phyloP scores from a whole-genome alignment of 139 green algal species.

The Coelastrella sp. region DNA sequence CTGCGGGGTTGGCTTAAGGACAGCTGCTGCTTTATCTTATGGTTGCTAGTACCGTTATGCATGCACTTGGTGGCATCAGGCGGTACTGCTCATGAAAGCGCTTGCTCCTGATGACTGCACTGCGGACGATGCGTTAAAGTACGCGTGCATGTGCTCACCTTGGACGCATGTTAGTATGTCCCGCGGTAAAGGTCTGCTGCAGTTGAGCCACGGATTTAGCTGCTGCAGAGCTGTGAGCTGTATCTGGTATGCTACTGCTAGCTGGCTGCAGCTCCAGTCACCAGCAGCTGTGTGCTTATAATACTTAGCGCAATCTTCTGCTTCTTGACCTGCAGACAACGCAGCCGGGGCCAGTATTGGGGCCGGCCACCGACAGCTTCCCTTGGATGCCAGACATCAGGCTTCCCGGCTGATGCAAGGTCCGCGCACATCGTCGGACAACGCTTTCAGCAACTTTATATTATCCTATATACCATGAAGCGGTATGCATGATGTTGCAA shows the following conservation, averaged over 20 bases:
- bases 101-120: no score
- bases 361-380: background rate
- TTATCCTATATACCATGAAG: background rate
- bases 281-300: background rate
- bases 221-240: background rate
- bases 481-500: background rate
- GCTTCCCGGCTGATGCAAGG: background rate
- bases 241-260: background rate
- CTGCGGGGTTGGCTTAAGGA: no score
- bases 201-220: conserved; percentile 14
- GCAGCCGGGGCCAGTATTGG: background rate
- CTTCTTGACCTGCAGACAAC: background rate
- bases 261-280: background rate
- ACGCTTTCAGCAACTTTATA: background rate
- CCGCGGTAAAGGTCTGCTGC: background rate
- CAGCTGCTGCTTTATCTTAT: no score
- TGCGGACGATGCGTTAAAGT: no score
- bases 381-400: background rate
- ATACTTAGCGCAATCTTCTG: background rate
- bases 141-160: background rate
- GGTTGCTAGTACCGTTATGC: no score
- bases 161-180: background rate
- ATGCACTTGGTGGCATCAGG: no score
- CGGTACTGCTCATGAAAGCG: no score
- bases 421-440: background rate